A percentile compares a stretch with the other conserved stretches of the same genome.
Conservation (phyloP, 2,329 filamentous ascomycete species). For the Colletotrichum truncatum region DNA sequence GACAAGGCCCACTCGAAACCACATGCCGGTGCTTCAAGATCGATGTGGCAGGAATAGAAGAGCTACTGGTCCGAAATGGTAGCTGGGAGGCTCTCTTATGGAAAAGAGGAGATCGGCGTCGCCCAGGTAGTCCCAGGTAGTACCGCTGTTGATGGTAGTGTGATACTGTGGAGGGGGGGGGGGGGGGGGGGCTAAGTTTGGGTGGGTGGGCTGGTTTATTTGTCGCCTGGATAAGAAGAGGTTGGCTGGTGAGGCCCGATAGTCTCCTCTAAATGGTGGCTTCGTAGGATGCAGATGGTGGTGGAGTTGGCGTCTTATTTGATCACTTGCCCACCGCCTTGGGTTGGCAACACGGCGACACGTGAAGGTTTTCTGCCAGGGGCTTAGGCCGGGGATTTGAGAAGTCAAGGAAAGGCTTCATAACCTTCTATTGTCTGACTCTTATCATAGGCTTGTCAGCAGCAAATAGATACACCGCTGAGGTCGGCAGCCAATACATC, state of each 20-base stretch:
- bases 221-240: not conserved
- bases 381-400: not conserved
- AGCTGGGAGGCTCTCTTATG: not conserved
- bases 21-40: not conserved
- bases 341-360: not conserved
- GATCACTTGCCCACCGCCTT: slow-evolving; percentile 15
- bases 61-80: not conserved
- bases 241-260: not conserved
- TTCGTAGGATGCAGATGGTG: not conserved
- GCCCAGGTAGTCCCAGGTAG: not conserved
- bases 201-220: not conserved
- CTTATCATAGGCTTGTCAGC: not conserved
- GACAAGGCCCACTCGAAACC: not conserved
- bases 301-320: not conserved
- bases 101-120: not conserved
- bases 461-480: not conserved
- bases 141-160: not conserved
- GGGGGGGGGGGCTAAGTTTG: not conserved
- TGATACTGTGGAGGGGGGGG: not conserved
- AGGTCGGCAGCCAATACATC: not conserved
- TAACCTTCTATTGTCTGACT: not conserved
- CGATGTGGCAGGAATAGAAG: not conserved
- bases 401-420: not conserved
- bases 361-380: slow-evolving; percentile 13
- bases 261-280: not conserved